phyloP scores from a whole-genome alignment of 2,329 filamentous ascomycete species.

The Xylaria sp. region DNA sequence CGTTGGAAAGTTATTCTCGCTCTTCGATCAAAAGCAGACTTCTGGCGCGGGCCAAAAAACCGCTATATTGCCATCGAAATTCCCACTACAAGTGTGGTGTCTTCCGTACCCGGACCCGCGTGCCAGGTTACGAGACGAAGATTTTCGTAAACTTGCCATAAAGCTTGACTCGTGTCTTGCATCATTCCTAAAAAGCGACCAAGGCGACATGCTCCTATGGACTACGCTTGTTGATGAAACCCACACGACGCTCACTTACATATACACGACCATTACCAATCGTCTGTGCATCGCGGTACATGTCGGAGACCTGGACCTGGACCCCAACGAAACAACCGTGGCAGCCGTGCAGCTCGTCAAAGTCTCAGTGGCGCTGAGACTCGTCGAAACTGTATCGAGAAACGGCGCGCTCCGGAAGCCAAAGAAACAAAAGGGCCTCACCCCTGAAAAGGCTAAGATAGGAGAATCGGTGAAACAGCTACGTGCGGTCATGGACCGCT shows the following conservation, averaged over 20 bases:
- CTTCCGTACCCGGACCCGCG: slow-evolving; percentile 29
- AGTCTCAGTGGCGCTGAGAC: slow-evolving; percentile 20
- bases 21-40: slow-evolving; percentile 24
- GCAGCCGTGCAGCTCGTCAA: slow-evolving; percentile 28
- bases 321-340: not conserved
- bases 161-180: slow-evolving; percentile 4
- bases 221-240: slow-evolving; percentile 15
- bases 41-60: not conserved
- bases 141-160: slow-evolving; percentile 3
- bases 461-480: slow-evolving; percentile 20
- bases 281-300: slow-evolving; percentile 21
- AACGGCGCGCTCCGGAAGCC: slow-evolving; percentile 2
- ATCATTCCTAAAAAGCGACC: slow-evolving; percentile 15
- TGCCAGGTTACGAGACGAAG: not conserved
- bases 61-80: slow-evolving; percentile 25
- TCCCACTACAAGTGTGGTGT: slow-evolving; percentile 28
- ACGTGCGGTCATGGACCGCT: slow-evolving; percentile 20
- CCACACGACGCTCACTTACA: not conserved
- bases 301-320: slow-evolving; percentile 19
- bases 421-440: slow-evolving; percentile 1
- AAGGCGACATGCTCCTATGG: slow-evolving; percentile 32
- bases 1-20: slow-evolving; percentile 13
- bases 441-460: not conserved
- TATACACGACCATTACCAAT: not conserved
- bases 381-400: slow-evolving; percentile 3